Percentiles rank a stretch among this genome's conserved stretches.
phyloP scores from a whole-genome alignment of 805 yeast species.

The Kockiozyma suomiensis region DNA sequence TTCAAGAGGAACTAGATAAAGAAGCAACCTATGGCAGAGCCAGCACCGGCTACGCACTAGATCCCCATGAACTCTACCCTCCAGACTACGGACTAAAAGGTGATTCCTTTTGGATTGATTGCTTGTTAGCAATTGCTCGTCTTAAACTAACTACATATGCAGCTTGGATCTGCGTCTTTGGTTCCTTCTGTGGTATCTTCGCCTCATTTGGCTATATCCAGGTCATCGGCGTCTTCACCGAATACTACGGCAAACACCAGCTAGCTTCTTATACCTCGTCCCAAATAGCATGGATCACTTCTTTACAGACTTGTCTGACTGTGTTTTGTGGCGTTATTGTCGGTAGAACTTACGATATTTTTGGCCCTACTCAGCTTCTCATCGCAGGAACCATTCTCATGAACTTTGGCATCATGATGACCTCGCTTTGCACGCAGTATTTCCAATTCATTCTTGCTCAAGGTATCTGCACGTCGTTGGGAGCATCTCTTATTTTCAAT shows the following conservation, averaged over 20 bases:
- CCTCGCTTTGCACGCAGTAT: slow-evolving; percentile 45
- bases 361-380: slow-evolving; percentile 21
- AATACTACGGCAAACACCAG: slow-evolving; percentile 37
- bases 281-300: slow-evolving; percentile 43
- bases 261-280: slow-evolving; percentile 35
- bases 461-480: slow-evolving; percentile 53
- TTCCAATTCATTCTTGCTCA: slow-evolving; percentile 57
- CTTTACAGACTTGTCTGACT: slow-evolving; percentile 39
- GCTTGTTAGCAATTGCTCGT: too few relatives aligned
- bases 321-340: slow-evolving; percentile 36
- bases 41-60: slow-evolving; percentile 1
- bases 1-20: neutral
- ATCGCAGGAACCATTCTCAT: slow-evolving; percentile 36
- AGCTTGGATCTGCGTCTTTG: slow-evolving; percentile 58
- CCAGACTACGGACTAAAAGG: slow-evolving; percentile 15
- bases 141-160: too few relatives aligned
- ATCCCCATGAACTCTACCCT: slow-evolving; percentile 19
- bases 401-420: slow-evolving; percentile 42
- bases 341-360: slow-evolving; percentile 32
- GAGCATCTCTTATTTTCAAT: slow-evolving; percentile 48
- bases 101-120: neutral
- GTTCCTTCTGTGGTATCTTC: slow-evolving; percentile 59
- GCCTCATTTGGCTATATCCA: slow-evolving; percentile 58
- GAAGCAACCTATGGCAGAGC: neutral
- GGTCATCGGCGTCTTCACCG: slow-evolving; percentile 35